Evolutionary conservation across 352 stramenopile genomes (phyloP), one percentile per base, ranked within the genome.

Genomic region (Pythium brassicae): DNA sequence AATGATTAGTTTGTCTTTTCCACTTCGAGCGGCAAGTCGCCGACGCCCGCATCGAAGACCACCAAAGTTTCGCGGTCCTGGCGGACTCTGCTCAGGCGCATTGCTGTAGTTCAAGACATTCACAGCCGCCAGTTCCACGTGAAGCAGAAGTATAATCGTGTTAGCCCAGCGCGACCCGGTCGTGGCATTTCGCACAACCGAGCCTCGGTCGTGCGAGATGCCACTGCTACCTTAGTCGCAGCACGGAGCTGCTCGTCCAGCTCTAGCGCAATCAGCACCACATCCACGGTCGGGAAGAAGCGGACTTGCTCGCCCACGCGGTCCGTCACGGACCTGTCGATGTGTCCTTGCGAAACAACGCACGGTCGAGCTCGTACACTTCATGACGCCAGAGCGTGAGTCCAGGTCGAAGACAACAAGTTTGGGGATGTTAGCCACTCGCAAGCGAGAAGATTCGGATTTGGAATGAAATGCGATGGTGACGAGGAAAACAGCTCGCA

Each of bases 291-390:
- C 8, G 68, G 66, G 46, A 95, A 90, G 34, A 94, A 87, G 53
- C 92, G 76, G 49, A 95, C 84, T 57, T 92, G 63, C 27, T 88
- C 81, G 34, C 83, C 83, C 40, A 64, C 70, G 44, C 76, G 73
- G 60, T 92, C 83, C 12, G 66, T 80, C 7, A 95, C 82, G 43
- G 65, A 20, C 86, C 83, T 4, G 75, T 78, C 20, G 49, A 72
- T 17, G 68, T 14, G 61, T 84, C 68, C 62, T 87, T 87, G 52
- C 68, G 70, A 74, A 93, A 95, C 50, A 83, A 83, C 56, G 79
- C 66, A 57, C 86, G 83, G 60, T 78, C 69, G 26, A 95, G 74
- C 64, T 94, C 79, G 64, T 93, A 93, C 81, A 95, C 89, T 63
- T 93, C 86, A 1, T 81, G 86, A 46, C 77, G 77, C 83, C 86